A percentile compares a stretch with the other conserved stretches of the same genome.
phyloP scores from a whole-genome alignment of 2,329 filamentous ascomycete species.

The Coccinonectria pachysandricola region DNA sequence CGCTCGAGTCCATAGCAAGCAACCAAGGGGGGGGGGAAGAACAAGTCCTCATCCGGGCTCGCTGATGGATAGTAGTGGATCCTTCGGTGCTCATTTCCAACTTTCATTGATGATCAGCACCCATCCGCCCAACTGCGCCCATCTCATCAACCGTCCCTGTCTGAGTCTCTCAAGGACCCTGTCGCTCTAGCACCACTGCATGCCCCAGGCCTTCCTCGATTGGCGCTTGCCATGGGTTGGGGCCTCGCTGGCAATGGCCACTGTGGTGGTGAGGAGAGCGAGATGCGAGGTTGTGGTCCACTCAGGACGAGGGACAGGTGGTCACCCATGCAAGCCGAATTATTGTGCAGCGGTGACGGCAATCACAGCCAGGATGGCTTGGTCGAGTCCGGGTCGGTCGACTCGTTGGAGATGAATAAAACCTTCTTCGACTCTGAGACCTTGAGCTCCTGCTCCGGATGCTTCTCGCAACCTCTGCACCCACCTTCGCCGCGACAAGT shows the following conservation, averaged over 20 bases:
- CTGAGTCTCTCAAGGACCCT: slow-evolving; percentile 12
- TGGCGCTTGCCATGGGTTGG: slow-evolving; percentile 16
- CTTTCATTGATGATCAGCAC: slow-evolving; percentile 17
- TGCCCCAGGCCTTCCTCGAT: slow-evolving; percentile 8
- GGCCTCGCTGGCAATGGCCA: no score
- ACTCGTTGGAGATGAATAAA: slow-evolving; percentile 11
- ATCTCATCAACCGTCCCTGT: slow-evolving; percentile 16
- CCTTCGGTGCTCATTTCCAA: slow-evolving; percentile 17
- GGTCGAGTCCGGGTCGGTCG: no score
- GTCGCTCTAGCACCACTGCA: slow-evolving; percentile 7
- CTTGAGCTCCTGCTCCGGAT: slow-evolving; percentile 13
- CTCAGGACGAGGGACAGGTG: slow-evolving; percentile 11
- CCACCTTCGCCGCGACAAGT: not conserved
- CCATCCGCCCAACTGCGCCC: no score
- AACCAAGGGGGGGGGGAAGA: no score
- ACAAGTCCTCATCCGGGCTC: no score
- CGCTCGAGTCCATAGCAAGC: no score
- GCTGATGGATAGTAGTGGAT: slow-evolving; percentile 15
- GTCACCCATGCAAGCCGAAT: no score
- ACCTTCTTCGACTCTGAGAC: slow-evolving; percentile 20
- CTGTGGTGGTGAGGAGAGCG: slow-evolving; percentile 12
- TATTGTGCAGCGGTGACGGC: slow-evolving; percentile 6
- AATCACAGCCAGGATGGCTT: slow-evolving; percentile 9
- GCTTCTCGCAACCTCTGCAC: slow-evolving; percentile 1
- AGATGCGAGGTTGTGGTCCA: slow-evolving; percentile 12